Conservation (phyloP, 305 asterid genomes). For the Solanum hybrid region DNA sequence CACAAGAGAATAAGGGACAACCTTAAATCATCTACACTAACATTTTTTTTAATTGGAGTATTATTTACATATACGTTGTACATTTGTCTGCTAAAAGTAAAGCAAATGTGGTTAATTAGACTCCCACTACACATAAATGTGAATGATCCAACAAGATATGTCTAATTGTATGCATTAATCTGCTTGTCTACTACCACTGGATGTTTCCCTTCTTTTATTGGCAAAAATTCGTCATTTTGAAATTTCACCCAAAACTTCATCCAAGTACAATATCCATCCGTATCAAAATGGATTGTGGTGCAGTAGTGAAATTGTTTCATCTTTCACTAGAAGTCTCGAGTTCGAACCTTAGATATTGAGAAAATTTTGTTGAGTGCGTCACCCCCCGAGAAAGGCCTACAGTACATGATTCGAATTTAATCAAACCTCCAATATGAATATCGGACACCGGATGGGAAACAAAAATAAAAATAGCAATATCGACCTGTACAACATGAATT, state of each 20-base stretch:
- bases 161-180: not conserved
- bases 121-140: not conserved
- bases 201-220: not conserved
- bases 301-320: too few relatives aligned
- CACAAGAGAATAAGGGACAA: not conserved
- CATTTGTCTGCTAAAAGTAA: not conserved
- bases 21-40: not conserved
- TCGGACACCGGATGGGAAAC: not conserved
- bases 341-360: too few relatives aligned
- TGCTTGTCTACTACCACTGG: not conserved
- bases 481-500: not conserved
- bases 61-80: not conserved
- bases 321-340: too few relatives aligned
- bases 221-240: not conserved
- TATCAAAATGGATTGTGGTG: not conserved
- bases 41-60: not conserved
- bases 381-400: not conserved
- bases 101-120: not conserved
- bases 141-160: not conserved
- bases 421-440: too few relatives aligned
- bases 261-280: not conserved
- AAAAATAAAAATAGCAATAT: too few relatives aligned
- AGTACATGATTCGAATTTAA: not conserved
- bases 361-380: not conserved
- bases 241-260: too few relatives aligned